Evolutionary conservation across 441 rosid genomes (phyloP).

Genomic region (Adansonia gregorii): DNA sequence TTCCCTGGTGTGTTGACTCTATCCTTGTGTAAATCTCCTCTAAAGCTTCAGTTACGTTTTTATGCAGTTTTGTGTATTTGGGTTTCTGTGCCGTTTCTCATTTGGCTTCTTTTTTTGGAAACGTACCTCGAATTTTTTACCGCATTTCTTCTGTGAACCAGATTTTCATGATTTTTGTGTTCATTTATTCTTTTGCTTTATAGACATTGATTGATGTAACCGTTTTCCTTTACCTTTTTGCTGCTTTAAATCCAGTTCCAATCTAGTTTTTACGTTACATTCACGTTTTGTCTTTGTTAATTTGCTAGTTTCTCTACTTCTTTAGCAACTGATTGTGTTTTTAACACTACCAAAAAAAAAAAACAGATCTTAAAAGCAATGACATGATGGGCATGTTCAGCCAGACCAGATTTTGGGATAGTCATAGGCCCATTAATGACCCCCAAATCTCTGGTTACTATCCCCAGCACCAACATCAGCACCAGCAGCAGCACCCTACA

Average conservation of each 20-base stretch:
- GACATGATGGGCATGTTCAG: constrained; percentile 47
- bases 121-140: constrained; percentile 13
- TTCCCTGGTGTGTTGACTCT: constrained; percentile 44
- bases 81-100: constrained; percentile 19
- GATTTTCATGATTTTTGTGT: constrained; percentile 21
- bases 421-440: constrained; percentile 44
- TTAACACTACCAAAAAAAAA: not conserved
- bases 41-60: not conserved
- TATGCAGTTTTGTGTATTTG: constrained; percentile 6
- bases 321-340: constrained; percentile 8
- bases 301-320: not conserved
- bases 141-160: not conserved
- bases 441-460: constrained; percentile 31
- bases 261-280: not conserved
- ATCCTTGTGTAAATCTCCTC: not conserved
- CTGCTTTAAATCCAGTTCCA: constrained; percentile 19
- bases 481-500: constrained; percentile 30
- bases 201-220: constrained; percentile 31
- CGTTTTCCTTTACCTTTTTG: constrained; percentile 12
- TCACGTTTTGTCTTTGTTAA: not conserved
- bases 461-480: constrained; percentile 9
- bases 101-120: constrained; percentile 8
- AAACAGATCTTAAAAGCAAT: constrained; percentile 48
- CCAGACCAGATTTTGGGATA: constrained; percentile 42
- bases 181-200: constrained; percentile 22